Evolutionary conservation across 2,329 filamentous ascomycete species (phyloP), one percentile per base, ranked within the genome.

Genomic region (Thielaviopsis punctulata): DNA sequence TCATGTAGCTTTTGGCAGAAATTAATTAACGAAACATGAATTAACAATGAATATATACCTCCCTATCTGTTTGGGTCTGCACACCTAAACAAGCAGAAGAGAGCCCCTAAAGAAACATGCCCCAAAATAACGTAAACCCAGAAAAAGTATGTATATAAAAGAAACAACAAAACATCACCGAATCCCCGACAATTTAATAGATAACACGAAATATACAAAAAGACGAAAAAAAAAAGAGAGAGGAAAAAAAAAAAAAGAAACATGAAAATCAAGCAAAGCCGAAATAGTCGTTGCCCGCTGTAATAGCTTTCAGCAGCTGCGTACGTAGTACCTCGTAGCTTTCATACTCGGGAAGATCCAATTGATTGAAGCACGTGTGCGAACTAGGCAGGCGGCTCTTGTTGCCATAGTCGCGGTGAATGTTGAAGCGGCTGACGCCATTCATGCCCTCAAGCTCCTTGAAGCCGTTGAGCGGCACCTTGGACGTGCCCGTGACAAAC

Each of bases 391-490:
- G 75, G 59, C 92, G 84, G 63, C 95, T 86, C 69, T 95, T 96
- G 72, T 84, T 90, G 60, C 90, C 89, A 68, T 94, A 95, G 67
- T 96, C 92, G 58, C 92, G 87, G 65, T 98, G 92, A 57, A 98
- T 96, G 66, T 96, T 98, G 80, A 98, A 98, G 58, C 87, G 82
- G 67, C 85, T 95, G 65, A 96, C 82, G 39, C 92, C 92, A 63
- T 98, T 96, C 92, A 98, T 98, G 59, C 92, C 93, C 70, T 98
- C 93, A 6, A 98, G 77, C 67, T 98, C 92, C 70, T 95, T 95
- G 76, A 98, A 98, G 12, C 92, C 92, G 60, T 98, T 98, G 48
- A 98, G 79, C 39, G 92, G 92, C 46, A 98, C 93, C 69, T 98
- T 98, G 66, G 86, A 93, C 18, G 93, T 98, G 64, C 92, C 92